Evolutionary conservation across 345 rosid genomes (phyloP), one percentile per base, ranked within the genome.

Genomic region (Eucalyptus pauciflora): DNA sequence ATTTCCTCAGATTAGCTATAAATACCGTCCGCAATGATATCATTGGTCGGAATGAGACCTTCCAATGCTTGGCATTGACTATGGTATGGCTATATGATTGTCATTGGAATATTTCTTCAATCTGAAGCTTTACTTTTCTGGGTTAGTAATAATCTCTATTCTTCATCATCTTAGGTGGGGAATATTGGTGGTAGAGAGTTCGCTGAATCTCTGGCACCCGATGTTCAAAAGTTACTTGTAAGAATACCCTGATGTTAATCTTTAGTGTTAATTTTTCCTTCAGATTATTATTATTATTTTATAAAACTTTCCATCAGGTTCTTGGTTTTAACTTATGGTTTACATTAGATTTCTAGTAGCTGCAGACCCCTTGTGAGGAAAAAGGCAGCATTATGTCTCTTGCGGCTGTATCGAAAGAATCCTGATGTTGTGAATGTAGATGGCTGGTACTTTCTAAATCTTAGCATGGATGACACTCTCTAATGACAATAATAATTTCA

Each of bases 131-230:
- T 45, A 31, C 41, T 87, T 29, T 33, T 71, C 86, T 86, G 46
- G 50, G 50, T 87, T 76, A 76, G 31, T 20, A 25, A 41, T 14
- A 18, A 49, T 88, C 56, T 45, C 48, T 88, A 43, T 88, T 46
- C 24, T 58, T 87, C 90, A 20, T 76, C 86, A 89, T 89, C 91
- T 87, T 90, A 98, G 99, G 99, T 98, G 89, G 99, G 99, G 50
- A 98, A 98, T 92, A 98, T 98, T 86, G 99, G 99, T 91, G 99
- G 99, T 89, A 95, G 99, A 94, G 99, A 98, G 92, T 98, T 97
- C 91, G 94, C 99, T 76, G 99, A 98, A 91, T 96, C 99, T 87
- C 94, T 98, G 91, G 99, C 99, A 85, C 98, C 99, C 69, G 99
- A 98, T 91, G 99, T 98, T 92, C 99, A 98, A 91, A 98, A 96